Percentiles rank a stretch among this genome's conserved stretches.
These are phyloP conservation scores for Cynanchum wilfordii DNA, from an alignment of 257 asterid genomes.

Conservation along the genomic window DNA sequence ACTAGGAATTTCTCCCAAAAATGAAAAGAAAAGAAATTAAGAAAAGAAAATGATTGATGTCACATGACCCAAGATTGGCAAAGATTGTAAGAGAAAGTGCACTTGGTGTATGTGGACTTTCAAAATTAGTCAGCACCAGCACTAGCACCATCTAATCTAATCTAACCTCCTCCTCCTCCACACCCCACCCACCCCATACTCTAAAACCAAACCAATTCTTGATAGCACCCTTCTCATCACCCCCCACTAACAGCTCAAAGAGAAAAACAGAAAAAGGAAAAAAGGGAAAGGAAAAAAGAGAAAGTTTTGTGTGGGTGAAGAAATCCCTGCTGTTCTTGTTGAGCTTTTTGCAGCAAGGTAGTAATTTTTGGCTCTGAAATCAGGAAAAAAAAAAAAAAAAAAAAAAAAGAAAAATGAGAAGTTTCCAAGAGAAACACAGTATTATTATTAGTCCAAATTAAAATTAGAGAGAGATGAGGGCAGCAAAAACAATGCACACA, in stretches of 20 bases:
- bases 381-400: conserved; percentile 17
- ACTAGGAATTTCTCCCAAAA: conserved; percentile 19
- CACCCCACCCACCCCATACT: background rate
- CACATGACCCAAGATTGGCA: conserved; percentile 54
- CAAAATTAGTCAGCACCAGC: conserved; percentile 6
- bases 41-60: conserved; percentile 67
- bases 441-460: conserved; percentile 8
- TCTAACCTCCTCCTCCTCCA: background rate
- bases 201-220: no score
- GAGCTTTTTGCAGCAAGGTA: conserved; percentile 35
- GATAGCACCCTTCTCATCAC: background rate
- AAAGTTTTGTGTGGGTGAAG: background rate
- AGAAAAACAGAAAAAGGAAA: background rate
- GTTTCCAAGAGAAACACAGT: conserved; percentile 14
- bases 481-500: conserved; percentile 48
- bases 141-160: background rate
- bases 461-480: conserved; percentile 22
- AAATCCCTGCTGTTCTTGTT: conserved; percentile 21
- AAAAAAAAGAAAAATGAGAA: conserved; percentile 3
- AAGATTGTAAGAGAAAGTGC: conserved; percentile 15
- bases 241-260: background rate
- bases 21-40: conserved; percentile 34
- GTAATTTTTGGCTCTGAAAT: conserved; percentile 44
- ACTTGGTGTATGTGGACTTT: conserved; percentile 15
- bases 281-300: background rate